phyloP scores from a whole-genome alignment of 176 grass and related monocot genomes.

The Ampelocalamus luodianensis region DNA sequence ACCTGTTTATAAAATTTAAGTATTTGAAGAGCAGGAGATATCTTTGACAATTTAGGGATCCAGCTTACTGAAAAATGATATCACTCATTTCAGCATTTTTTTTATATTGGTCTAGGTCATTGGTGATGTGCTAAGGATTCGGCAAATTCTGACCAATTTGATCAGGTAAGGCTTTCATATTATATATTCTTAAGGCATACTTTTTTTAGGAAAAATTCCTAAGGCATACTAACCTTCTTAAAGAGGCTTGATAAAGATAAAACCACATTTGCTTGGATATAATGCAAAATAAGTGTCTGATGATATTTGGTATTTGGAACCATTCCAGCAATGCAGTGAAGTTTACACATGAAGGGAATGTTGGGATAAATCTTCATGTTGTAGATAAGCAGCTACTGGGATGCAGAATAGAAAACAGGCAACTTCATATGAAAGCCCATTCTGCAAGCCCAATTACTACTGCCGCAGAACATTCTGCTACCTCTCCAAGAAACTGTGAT shows the following conservation, averaged over 20 bases:
- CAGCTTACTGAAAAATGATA: conserved; percentile 26
- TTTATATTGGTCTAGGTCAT: conserved; percentile 63
- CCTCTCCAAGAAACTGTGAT: conserved; percentile 47
- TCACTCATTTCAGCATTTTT: conserved; percentile 16
- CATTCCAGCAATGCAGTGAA: conserved; percentile 90
- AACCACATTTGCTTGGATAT: conserved; percentile 15
- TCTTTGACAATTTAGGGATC: conserved; percentile 24
- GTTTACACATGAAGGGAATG: conserved; percentile 92
- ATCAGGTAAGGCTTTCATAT: conserved; percentile 63
- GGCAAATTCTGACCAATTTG: conserved; percentile 93
- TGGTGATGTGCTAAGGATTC: conserved; percentile 93
- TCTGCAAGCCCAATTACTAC: conserved; percentile 39
- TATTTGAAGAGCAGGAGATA: not conserved
- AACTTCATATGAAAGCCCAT: conserved; percentile 33
- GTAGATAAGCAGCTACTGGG: conserved; percentile 48
- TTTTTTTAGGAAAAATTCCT: conserved; percentile 1
- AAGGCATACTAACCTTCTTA: conserved; percentile 22
- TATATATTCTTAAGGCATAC: conserved; percentile 32
- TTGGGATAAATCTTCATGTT: conserved; percentile 79
- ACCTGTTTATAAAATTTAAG: conserved; percentile 1
- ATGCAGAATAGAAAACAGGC: conserved; percentile 25
- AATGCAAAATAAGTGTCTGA: conserved; percentile 37
- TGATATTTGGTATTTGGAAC: conserved; percentile 39
- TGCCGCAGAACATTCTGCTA: conserved; percentile 38
- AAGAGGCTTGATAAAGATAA: conserved; percentile 12